Evolutionary conservation across 2,329 filamentous ascomycete species (phyloP).

Genomic region (Graphilbum ipis-grandicollis): DNA sequence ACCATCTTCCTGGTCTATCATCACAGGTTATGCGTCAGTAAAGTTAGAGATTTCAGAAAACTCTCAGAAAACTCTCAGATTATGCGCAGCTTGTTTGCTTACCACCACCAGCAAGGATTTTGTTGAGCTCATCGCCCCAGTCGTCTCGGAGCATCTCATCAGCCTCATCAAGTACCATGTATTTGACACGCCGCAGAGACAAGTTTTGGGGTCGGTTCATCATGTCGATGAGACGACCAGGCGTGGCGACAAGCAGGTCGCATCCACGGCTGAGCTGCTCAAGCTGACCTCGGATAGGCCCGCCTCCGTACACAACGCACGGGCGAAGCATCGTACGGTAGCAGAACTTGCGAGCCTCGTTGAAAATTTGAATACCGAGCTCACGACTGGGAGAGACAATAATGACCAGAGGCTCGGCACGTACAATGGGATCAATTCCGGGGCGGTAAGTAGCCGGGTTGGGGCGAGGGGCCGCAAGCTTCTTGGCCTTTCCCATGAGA

Average conservation of each 20-base stretch:
- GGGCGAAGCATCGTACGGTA: constrained; percentile 92
- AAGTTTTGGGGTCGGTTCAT: constrained; percentile 54
- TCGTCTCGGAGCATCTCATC: constrained; percentile 75
- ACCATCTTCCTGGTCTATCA: constrained; percentile 55
- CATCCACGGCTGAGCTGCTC: constrained; percentile 66
- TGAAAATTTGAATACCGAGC: constrained; percentile 85
- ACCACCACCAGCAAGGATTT: constrained; percentile 70
- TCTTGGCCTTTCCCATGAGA: constrained; percentile 91
- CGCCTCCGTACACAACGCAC: constrained; percentile 76
- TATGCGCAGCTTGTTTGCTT: constrained; percentile 17
- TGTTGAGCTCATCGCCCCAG: constrained; percentile 60
- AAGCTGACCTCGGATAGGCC: constrained; percentile 51
- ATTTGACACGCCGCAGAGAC: constrained; percentile 60
- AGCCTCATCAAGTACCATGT: constrained; percentile 78
- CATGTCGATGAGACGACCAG: constrained; percentile 73
- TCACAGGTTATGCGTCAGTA: background rate
- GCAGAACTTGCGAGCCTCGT: constrained; percentile 80
- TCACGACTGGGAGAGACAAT: constrained; percentile 79
- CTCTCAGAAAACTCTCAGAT: background rate
- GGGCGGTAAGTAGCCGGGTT: constrained; percentile 38
- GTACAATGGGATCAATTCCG: constrained; percentile 27
- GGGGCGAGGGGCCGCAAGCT: constrained; percentile 63
- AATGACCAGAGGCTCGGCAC: constrained; percentile 75
- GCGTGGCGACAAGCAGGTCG: constrained; percentile 75
- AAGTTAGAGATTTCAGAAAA: too few relatives aligned